phyloP scores from a whole-genome alignment of 441 rosid species.

The Daphne laureola region DNA sequence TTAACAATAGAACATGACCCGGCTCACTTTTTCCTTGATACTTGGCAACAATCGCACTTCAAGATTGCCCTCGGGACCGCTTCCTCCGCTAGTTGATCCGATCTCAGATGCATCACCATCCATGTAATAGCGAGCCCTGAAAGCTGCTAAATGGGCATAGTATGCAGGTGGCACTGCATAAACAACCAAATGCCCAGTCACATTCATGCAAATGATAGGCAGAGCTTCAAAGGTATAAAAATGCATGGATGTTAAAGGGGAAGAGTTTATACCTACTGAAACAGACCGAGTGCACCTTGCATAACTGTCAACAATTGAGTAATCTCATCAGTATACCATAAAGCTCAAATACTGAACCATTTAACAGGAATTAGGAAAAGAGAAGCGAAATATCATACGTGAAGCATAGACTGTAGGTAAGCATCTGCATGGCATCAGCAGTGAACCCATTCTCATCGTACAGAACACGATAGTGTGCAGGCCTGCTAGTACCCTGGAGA shows the following conservation, averaged over 20 bases:
- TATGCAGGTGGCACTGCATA: slow-evolving; percentile 64
- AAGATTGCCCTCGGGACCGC: not conserved
- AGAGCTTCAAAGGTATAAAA: not conserved
- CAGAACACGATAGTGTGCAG: slow-evolving; percentile 21
- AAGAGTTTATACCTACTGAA: slow-evolving; percentile 32
- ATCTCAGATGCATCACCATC: slow-evolving; percentile 36
- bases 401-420: slow-evolving; percentile 18
- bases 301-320: slow-evolving; percentile 19
- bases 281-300: slow-evolving; percentile 67
- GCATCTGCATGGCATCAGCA: slow-evolving; percentile 16
- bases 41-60: slow-evolving; percentile 28
- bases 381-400: slow-evolving; percentile 11
- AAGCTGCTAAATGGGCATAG: slow-evolving; percentile 60
- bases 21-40: slow-evolving; percentile 47
- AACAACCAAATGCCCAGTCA: not conserved
- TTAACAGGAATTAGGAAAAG: not conserved
- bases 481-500: slow-evolving; percentile 23
- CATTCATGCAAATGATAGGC: too few relatives aligned
- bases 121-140: slow-evolving; percentile 51
- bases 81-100: slow-evolving; percentile 17
- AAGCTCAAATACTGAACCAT: not conserved
- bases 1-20: slow-evolving; percentile 66
- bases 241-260: not conserved
- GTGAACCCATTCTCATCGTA: slow-evolving; percentile 24
- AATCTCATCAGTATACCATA: not conserved